These are phyloP conservation scores for Hansfordia pulvinata DNA, from an alignment of 2,329 filamentous ascomycete species.

Conservation along the genomic window DNA sequence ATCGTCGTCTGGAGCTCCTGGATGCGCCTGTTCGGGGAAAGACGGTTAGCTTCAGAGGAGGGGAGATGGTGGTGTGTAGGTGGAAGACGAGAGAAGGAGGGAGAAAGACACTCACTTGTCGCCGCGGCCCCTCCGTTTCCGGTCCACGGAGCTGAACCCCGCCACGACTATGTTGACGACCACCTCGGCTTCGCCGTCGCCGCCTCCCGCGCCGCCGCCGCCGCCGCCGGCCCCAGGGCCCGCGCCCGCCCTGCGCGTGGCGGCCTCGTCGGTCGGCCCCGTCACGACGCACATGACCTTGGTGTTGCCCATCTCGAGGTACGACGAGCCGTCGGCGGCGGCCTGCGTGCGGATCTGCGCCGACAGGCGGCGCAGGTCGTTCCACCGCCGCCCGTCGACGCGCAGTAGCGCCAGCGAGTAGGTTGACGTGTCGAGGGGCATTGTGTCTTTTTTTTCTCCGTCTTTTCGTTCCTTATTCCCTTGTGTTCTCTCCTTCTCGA, in stretches of 20 bases:
- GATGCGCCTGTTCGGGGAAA: slow-evolving; percentile 43
- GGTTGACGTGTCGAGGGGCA: slow-evolving; percentile 91
- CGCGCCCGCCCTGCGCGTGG: slow-evolving; percentile 26
- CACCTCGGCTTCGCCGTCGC: slow-evolving; percentile 47
- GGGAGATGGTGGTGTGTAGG: not conserved
- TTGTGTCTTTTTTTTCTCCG: slow-evolving; percentile 21
- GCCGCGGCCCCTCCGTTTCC: slow-evolving; percentile 59
- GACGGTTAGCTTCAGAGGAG: not conserved
- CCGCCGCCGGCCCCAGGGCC: slow-evolving; percentile 26
- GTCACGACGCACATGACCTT: slow-evolving; percentile 89
- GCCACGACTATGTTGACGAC: slow-evolving; percentile 74
- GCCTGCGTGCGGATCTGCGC: slow-evolving; percentile 88
- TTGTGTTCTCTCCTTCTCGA: too few relatives aligned
- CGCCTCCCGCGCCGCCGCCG: slow-evolving; percentile 18
- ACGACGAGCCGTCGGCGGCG: slow-evolving; percentile 82
- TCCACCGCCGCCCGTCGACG: slow-evolving; percentile 83
- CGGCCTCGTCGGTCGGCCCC: slow-evolving; percentile 60
- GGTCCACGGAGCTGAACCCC: slow-evolving; percentile 77
- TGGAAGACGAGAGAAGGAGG: slow-evolving; percentile 2
- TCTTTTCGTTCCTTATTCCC: not conserved
- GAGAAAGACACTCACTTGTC: slow-evolving; percentile 53
- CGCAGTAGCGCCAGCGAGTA: slow-evolving; percentile 78
- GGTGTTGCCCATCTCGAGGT: slow-evolving; percentile 95
- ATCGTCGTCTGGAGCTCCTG: slow-evolving; percentile 73
- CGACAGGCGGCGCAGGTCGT: slow-evolving; percentile 80